Base-by-base conservation (phyloP, 192 early-diverging fungal species). In the Coemansia sp. region DNA sequence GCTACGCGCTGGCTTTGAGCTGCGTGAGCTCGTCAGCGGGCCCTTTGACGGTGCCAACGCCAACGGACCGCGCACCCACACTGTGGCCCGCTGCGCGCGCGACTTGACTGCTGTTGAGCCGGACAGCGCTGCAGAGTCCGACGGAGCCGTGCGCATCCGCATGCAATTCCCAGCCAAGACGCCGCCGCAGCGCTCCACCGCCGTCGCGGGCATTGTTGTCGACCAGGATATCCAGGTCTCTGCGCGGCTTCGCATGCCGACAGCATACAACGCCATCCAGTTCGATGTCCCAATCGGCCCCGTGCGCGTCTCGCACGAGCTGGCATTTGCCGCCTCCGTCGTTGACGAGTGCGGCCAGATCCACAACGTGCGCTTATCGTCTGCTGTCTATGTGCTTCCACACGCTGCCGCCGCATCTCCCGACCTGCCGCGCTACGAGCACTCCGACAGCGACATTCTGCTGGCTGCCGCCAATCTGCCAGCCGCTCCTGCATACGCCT, bases 221-320 rank as follows among this genome's bases (percentile, higher is more conserved):
- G 79, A 82, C 63, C 79, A 82, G 65, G 79, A 82, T 44, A 74
- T 82, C 46, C 65, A 67, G 48, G 48, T 76, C 16, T 49, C 65
- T 8, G 75, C 74, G 32, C 25, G 40, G 17, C 62, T 82, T 16
- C n/a, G 38, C 14, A 61, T 74, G 5, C 79, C 79, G 11, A 11
- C 37, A 5, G 75, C 74, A 4, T 82, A 77, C 63, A n/a, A 46
- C 12, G 56, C 44, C 1, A 63, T 82, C 32, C 79, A 82, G 61
- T 83, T 77, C 45, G 80, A 83, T 46, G 64, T 83, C 39, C 41
- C 69, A 4, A 43, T 43, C 2, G 80, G 80, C 0, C 80, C 80
- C 0, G 68, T 83, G 13, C 61, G 65, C 7, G 71, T 83, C 14
- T 69, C 75, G 5, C 80, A 83, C 45, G 80, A 74, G 49, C 46